Conservation (phyloP, 2,329 filamentous ascomycete species). For the Botrytis byssoidea region DNA sequence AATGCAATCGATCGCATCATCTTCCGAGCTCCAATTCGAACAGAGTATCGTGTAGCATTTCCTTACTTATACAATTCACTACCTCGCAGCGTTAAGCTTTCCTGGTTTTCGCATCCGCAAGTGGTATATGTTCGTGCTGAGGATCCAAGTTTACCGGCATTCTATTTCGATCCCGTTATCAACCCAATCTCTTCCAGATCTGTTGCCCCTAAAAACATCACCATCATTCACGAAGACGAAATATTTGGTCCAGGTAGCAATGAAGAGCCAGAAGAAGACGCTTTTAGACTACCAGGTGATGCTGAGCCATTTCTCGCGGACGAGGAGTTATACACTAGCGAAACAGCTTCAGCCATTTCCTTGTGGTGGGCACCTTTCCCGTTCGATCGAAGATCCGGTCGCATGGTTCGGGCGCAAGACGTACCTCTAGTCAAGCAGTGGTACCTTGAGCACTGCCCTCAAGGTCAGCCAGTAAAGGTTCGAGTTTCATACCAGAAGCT, state of each 20-base stretch:
- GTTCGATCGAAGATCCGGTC: conserved; percentile 89
- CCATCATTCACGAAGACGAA: conserved; percentile 87
- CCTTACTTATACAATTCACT: conserved; percentile 96
- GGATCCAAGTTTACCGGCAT: conserved; percentile 85
- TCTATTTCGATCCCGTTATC: conserved; percentile 97
- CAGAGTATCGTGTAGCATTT: conserved; percentile 91
- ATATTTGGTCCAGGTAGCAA: conserved; percentile 81
- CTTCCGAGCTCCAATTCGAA: conserved; percentile 90
- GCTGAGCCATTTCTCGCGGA: conserved; percentile 87
- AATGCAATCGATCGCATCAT: conserved; percentile 99
- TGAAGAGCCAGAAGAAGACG: conserved; percentile 68
- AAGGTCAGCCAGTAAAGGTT: conserved; percentile 91
- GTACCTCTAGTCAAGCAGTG: conserved; percentile 96
- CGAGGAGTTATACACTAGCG: conserved; percentile 82
- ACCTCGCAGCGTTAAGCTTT: conserved; percentile 86
- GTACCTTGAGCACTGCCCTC: conserved; percentile 94
- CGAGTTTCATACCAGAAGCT: conserved; percentile 98
- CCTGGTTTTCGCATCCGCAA: conserved; percentile 93
- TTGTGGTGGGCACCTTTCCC: conserved; percentile 98
- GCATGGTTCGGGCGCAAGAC: conserved; percentile 95
- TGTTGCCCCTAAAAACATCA: conserved; percentile 92
- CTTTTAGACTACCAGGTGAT: conserved; percentile 77
- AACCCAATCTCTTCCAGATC: conserved; percentile 96
- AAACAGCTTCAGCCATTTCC: conserved; percentile 87
- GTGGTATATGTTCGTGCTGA: conserved; percentile 86